A percentile compares a stretch with the other conserved stretches of the same genome.
phyloP scores from a whole-genome alignment of 371 early-diverging fungal genomes.

The Encephalitozoon hellem region DNA sequence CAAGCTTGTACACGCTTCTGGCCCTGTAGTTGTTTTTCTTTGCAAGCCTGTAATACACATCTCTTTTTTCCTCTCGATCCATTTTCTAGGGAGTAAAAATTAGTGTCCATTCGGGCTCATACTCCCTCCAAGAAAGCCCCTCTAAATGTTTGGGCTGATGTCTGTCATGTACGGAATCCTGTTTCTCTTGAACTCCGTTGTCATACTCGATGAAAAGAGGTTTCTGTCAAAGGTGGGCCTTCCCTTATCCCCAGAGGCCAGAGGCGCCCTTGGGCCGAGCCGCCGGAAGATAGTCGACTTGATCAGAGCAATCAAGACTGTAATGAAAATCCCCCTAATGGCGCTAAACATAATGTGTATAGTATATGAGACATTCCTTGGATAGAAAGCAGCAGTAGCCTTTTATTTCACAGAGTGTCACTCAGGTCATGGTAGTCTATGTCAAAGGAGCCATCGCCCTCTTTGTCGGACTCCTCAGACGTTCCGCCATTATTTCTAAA shows the following conservation, averaged over 20 bases:
- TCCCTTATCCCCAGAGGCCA: conserved; percentile 41
- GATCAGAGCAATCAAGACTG: conserved; percentile 30
- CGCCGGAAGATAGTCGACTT: conserved; percentile 49
- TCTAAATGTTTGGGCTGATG: conserved; percentile 53
- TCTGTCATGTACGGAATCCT: conserved; percentile 41
- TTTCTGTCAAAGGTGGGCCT: conserved; percentile 48
- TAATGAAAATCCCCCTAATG: conserved; percentile 50
- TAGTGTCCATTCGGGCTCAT: neutral
- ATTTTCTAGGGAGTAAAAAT: conserved; percentile 65
- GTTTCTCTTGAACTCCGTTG: conserved; percentile 47
- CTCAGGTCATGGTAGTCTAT: conserved; percentile 13
- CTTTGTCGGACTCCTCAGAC: neutral
- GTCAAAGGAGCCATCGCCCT: neutral
- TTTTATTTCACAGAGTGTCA: conserved; percentile 2
- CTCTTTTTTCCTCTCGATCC: conserved; percentile 80
- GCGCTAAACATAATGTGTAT: conserved; percentile 50
- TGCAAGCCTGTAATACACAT: conserved; percentile 68
- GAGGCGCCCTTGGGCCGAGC: conserved; percentile 1
- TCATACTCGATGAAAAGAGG: conserved; percentile 54
- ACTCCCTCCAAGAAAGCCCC: neutral
- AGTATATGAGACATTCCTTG: conserved; percentile 52
- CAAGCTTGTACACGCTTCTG: conserved; percentile 58
- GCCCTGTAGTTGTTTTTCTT: conserved; percentile 58
- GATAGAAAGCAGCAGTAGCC: conserved; percentile 15
- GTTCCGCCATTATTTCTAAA: conserved; percentile 13